Evolutionary conservation across 768 basidiomycete species (phyloP), one percentile per base, ranked within the genome.

Genomic region (Wakefieldia striispora): DNA sequence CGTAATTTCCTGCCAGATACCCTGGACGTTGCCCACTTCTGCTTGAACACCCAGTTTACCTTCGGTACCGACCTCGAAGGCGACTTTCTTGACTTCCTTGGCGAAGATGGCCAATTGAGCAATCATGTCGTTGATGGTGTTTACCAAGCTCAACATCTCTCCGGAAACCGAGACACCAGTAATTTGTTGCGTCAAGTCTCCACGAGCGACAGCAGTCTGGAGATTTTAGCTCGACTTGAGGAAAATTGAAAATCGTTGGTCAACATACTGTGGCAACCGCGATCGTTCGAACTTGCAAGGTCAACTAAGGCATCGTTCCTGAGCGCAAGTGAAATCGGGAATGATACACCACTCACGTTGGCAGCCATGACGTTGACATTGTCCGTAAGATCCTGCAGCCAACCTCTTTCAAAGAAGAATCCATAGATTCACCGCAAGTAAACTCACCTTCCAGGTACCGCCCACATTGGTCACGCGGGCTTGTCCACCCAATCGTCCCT

Each of bases 1-100:
- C 90, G 95, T 97, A 67, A 99, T 98, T 67, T 95, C 94, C 61
- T 95, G 91, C 97, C 97, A 99, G 29, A 93, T 95, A 34, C 97
- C 97, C 64, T 97, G 92, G 6, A 98, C 90, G 49, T 94, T 91
- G 51, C 92, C 93, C 8, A 97, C 91, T 67, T 97, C 92, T 4
- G 97, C 97, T 62, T 97, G 95, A 0, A 95, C 97, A 57, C 97
- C 95, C 6, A 98, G 75, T 70, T 97, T 97, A n/a, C 97, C 95
- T 63, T 97, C 94, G 13, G 95, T 97, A 40, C 95, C 95, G 63
- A 99, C 95, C 68, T 99, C 95, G 29, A 93, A 76, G 2, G 97
- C 97, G 46, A 99, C 95, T 63, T 95, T 91, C 70, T 94, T 97
- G 50, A 97, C 87, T 62, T 88, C 84, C 23, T 81, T 78, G 42